Conservation (phyloP, 2,329 filamentous ascomycete genomes). For the Xylaria sp. region DNA sequence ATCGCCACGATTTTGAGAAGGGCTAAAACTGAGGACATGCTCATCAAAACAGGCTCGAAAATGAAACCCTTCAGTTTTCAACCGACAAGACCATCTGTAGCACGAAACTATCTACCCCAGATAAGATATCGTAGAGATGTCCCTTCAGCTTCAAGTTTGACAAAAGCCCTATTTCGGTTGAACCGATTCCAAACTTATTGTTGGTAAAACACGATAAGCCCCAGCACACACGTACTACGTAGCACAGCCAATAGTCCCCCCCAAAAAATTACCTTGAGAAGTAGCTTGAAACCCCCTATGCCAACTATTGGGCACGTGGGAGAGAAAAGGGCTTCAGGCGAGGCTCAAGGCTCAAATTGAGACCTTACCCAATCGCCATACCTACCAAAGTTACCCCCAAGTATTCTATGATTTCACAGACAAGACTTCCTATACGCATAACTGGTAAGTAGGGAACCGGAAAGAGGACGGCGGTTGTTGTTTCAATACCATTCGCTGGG, state of each 20-base stretch:
- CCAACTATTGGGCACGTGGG: background rate
- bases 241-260: slow-evolving; percentile 2
- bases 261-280: no score
- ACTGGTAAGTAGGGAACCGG: background rate
- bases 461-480: slow-evolving; percentile 1
- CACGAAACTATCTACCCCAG: background rate
- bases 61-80: background rate
- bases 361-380: no score
- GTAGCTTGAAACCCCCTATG: no score
- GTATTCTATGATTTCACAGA: no score
- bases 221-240: background rate
- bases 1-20: slow-evolving; percentile 2
- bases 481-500: slow-evolving; percentile 19
- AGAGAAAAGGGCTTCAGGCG: slow-evolving; percentile 12
- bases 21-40: background rate
- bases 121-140: background rate
- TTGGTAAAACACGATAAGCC: background rate
- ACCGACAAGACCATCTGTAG: background rate
- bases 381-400: background rate
- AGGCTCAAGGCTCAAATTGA: no score
- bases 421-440: no score
- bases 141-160: background rate
- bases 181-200: background rate
- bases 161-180: background rate
- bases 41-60: background rate